A percentile compares a stretch with the other conserved stretches of the same genome.
Conservation (phyloP, 345 rosid species). For the Laguncularia racemosa region DNA sequence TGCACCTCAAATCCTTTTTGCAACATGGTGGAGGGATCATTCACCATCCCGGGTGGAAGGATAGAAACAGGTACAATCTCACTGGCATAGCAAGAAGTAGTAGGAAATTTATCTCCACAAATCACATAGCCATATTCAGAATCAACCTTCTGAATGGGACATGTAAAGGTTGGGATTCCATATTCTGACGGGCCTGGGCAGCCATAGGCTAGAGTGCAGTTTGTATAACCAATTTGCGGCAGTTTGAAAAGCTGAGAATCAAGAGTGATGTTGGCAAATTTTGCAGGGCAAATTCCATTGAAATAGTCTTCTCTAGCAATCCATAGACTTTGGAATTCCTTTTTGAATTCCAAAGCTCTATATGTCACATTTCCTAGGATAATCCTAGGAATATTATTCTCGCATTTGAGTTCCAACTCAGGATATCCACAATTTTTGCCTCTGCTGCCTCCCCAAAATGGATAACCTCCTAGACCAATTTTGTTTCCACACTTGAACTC, state of each 20-base stretch:
- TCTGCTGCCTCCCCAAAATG: slow-evolving; percentile 27
- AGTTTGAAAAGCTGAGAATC: slow-evolving; percentile 3
- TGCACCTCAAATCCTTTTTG: slow-evolving; percentile 12
- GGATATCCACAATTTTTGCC: slow-evolving; percentile 21
- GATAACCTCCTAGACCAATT: slow-evolving; percentile 7
- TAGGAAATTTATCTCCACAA: neutral
- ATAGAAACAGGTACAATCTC: slow-evolving; percentile 15
- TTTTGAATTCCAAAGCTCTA: neutral
- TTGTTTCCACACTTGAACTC: slow-evolving; percentile 15
- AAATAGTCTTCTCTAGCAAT: slow-evolving; percentile 20
- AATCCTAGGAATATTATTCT: slow-evolving; percentile 1
- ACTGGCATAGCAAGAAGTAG: neutral
- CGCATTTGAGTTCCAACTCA: slow-evolving; percentile 17
- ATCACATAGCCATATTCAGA: neutral
- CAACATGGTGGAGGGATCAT: neutral
- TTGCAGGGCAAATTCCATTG: slow-evolving; percentile 13
- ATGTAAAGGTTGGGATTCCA: neutral
- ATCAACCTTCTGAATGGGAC: neutral
- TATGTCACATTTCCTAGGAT: neutral
- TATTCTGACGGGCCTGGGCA: neutral
- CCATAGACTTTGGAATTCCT: neutral
- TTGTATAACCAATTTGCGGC: neutral
- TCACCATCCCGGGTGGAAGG: no score
- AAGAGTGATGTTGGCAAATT: slow-evolving; percentile 16
- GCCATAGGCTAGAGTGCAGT: slow-evolving; percentile 14